Base-by-base conservation (phyloP, 176 grass and related monocot genomes). In the Tillandsia leiboldiana region DNA sequence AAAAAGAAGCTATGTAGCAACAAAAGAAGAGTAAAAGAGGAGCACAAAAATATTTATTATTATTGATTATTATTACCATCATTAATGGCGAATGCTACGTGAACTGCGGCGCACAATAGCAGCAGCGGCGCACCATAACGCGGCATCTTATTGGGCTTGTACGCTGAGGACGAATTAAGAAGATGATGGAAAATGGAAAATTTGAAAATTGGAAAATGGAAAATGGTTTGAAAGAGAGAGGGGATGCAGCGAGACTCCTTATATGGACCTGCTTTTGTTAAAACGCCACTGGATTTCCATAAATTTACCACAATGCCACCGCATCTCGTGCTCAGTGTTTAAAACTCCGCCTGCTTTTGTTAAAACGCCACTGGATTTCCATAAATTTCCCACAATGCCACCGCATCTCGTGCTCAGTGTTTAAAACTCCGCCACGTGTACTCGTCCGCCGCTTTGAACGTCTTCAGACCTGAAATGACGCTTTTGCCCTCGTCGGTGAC, bases 91-190 rank as follows among this genome's bases (percentile, higher is more conserved):
- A 76, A 73, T 17, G 82, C 75, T 58, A 42, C 62, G 10, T 22
- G 74, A 75, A 73, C 74, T 24, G 67, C 78, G 49, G 53, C 63
- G 75, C 71, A 88, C 53, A 75, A 24, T 20, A 88, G 49, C 74
- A 81, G 24, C 12, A 29, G 3, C 49, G 71, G 8, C 17, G 51
- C 74, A 53, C 20, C 13, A 14, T 23, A 61, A 61, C 56, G 56
- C 56, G 22, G 9, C 56, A 20, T 1, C 3, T 14, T n/a, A 54
- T 6, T 9, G 14, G 14, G 48, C 11, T 20, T 49, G 3, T 3
- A 49, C 26, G 7, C 11, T 26, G 0, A 18, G 51, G 51, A 33
- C 3, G 17, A 14, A 12, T 20, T 24, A 0, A 24, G 51, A 12
- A 4, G 48, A 1, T 3, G 9, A 22, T 63, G 14, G 2, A 24